Percentiles rank a stretch among this genome's conserved stretches.
Evolutionary conservation across 371 early-diverging fungal genomes (phyloP).

Genomic region (Haplosporangium sp.): DNA sequence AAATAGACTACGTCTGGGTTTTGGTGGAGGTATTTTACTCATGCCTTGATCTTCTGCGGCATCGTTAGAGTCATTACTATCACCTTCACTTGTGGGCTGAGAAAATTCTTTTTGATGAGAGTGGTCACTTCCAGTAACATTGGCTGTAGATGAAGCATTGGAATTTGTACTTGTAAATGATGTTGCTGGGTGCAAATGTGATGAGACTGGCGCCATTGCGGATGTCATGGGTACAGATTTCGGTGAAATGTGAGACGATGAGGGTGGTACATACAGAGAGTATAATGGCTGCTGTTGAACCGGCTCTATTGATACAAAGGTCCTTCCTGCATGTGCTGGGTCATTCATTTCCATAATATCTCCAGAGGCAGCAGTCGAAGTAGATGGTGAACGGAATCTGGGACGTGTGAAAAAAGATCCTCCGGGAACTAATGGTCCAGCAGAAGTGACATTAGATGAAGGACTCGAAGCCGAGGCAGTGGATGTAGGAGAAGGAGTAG

Average conservation of each 20-base stretch:
- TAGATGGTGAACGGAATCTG: conserved; percentile 29
- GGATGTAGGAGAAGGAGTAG: conserved; percentile 11
- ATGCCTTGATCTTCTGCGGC: background rate
- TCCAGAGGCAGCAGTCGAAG: conserved; percentile 25
- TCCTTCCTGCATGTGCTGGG: conserved; percentile 35
- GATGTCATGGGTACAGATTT: conserved; percentile 5
- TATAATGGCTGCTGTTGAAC: conserved; percentile 47
- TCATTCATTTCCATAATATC: conserved; percentile 56
- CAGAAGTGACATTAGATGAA: background rate
- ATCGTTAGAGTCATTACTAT: background rate
- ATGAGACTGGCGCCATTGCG: background rate
- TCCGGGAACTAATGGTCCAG: conserved; percentile 20
- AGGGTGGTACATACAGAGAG: conserved; percentile 36
- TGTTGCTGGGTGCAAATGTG: background rate
- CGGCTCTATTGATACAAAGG: conserved; percentile 39
- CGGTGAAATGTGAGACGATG: background rate
- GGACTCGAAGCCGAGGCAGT: background rate
- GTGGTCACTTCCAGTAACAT: background rate
- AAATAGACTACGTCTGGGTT: conserved; percentile 24
- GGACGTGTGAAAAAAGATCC: conserved; percentile 42
- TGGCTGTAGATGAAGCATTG: conserved; percentile 10
- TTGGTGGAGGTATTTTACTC: background rate
- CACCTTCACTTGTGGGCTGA: background rate
- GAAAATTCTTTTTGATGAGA: conserved; percentile 17
- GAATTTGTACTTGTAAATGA: background rate